These are phyloP conservation scores for Quercus engelmannii DNA, from an alignment of 306 rosid species.

Conservation along the genomic window DNA sequence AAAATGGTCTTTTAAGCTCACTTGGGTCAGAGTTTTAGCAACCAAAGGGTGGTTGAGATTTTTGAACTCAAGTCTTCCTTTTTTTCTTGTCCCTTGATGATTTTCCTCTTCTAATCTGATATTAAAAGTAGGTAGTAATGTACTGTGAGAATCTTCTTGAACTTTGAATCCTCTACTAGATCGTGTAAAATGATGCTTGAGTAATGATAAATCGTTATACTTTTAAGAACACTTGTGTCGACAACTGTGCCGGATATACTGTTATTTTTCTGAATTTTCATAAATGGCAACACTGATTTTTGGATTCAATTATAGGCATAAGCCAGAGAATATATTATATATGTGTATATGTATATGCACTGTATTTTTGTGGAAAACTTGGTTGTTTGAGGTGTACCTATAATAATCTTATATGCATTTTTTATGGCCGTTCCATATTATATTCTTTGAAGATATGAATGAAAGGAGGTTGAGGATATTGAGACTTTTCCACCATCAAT, in stretches of 20 bases:
- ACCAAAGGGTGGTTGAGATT: too few relatives aligned
- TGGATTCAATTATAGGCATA: neutral
- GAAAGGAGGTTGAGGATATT: neutral
- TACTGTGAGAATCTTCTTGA: neutral
- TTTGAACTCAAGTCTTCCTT: neutral
- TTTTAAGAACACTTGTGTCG: neutral
- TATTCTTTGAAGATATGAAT: neutral
- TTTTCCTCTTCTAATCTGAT: neutral
- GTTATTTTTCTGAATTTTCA: neutral
- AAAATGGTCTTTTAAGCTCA: neutral
- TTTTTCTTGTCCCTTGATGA: neutral
- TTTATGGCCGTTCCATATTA: neutral
- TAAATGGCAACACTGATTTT: neutral
- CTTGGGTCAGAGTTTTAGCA: neutral
- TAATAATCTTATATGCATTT: neutral
- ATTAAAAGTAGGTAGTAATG: neutral
- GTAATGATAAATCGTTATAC: neutral
- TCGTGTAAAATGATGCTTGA: neutral
- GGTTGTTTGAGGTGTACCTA: neutral
- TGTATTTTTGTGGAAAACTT: too few relatives aligned
- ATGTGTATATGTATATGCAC: too few relatives aligned
- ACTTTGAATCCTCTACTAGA: neutral
- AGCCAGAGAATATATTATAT: neutral
- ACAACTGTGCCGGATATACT: neutral
- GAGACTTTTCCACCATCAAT: neutral